Conservation (phyloP, 441 rosid genomes). For the Flueggea neowawraea region DNA sequence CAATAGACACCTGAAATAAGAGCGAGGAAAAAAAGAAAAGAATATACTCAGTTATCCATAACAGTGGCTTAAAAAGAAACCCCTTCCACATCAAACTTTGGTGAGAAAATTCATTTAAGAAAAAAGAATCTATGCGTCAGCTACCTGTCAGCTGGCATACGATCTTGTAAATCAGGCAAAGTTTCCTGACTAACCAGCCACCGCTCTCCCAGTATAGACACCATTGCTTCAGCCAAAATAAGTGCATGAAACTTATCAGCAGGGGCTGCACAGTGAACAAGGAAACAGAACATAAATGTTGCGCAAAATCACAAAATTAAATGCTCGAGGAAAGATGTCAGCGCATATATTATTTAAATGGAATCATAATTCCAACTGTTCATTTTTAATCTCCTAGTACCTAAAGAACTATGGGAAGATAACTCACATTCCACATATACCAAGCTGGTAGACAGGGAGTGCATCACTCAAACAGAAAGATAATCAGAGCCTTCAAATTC, state of each 20-base stretch:
- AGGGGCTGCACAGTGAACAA: conserved; percentile 53
- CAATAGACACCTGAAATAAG: conserved; percentile 70
- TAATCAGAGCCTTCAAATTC: conserved; percentile 11
- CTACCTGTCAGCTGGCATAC: conserved; percentile 68
- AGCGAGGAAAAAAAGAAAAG: conserved; percentile 7
- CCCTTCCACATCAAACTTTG: neutral
- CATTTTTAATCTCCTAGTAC: neutral
- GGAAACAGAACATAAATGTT: neutral
- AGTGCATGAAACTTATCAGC: conserved; percentile 79
- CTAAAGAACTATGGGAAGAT: conserved; percentile 2
- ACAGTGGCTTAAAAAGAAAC: too few species aligned
- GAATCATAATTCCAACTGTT: too few species aligned
- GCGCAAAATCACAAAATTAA: neutral
- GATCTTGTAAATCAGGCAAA: conserved; percentile 47
- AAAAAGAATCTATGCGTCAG: conserved; percentile 6
- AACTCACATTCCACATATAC: conserved; percentile 7
- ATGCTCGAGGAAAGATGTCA: neutral
- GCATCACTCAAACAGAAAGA: conserved; percentile 8
- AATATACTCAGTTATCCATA: neutral
- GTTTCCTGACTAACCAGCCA: conserved; percentile 68
- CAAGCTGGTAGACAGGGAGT: neutral
- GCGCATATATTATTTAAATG: neutral
- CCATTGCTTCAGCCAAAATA: conserved; percentile 69
- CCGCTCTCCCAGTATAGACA: conserved; percentile 56
- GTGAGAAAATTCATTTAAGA: neutral